Evolutionary conservation across 768 basidiomycete genomes (phyloP), one percentile per base, ranked within the genome.

Genomic region (Boletus vinaceobasis): DNA sequence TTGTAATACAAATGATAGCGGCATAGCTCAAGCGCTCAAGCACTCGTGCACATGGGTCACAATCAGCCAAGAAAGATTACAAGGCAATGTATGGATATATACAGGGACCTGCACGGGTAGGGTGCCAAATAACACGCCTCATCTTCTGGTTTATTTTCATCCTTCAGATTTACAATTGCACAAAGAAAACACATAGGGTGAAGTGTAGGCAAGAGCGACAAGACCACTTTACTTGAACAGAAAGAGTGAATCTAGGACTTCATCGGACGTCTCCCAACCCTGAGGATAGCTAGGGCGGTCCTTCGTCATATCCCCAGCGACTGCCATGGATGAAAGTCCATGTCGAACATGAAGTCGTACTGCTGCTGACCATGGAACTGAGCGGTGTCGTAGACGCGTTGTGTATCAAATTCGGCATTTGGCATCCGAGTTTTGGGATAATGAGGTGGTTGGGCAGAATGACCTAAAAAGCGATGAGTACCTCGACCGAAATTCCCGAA

Each of bases 391-490:
- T 29, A n/a, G n/a, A 15, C 33, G 31, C 14, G 15, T 10, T 38
- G 29, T 23, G n/a, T n/a, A 10, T n/a, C 13, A 33, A 42, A 21
- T 15, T 32, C 33, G 23, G 35, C 11, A n/a, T 36, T 21, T 11
- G 29, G 17, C 14, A 32, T 38, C 39, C 27, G 26, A 27, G 36
- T 17, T 35, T 60, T n/a, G 7, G 21, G 7, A 11, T 23, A 43
- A 14, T 50, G 35, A 33, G 21, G 19, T 19, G 37, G 23, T 37
- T 47, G 55, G 37, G 29, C 7, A 3, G 42, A 13, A 42, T 43
- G 17, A 14, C 19, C 61, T 63, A 43, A n/a, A 45, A 14, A 42
- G 27, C 17, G 17, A 31, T 56, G 21, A 63, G 14, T 19, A 47
- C 14, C 31, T 27, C 39, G 5, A 37, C n/a, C n/a, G n/a, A n/a